Evolutionary conservation across 1,139 yeast genomes (phyloP).

Genomic region (Geotrichum europaeum): DNA sequence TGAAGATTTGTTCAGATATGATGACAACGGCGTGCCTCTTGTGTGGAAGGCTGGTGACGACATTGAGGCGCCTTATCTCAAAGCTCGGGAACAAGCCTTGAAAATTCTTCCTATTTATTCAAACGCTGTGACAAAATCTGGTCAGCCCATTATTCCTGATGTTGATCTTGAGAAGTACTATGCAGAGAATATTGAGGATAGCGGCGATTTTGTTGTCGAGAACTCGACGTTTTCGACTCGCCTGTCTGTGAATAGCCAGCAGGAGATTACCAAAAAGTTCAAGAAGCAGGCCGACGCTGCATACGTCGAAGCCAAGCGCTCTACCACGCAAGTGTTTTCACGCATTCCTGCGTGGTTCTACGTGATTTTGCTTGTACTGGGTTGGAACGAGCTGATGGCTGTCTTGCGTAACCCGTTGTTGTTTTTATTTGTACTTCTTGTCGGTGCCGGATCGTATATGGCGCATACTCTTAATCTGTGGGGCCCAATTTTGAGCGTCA

Average conservation of each 20-base stretch:
- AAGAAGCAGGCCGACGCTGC: conserved; percentile 74
- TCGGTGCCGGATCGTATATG: conserved; percentile 60
- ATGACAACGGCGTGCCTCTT: conserved; percentile 72
- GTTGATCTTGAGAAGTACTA: conserved; percentile 40
- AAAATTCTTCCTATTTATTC: conserved; percentile 55
- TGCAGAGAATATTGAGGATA: conserved; percentile 30
- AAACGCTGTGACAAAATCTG: conserved; percentile 49
- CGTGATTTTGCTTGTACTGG: conserved; percentile 62
- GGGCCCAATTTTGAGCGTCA: conserved; percentile 65
- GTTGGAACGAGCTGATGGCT: conserved; percentile 96
- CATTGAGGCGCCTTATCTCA: conserved; percentile 57
- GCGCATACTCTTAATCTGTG: conserved; percentile 67
- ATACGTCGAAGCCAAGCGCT: conserved; percentile 63
- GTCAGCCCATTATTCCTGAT: conserved; percentile 54
- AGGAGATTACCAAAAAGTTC: conserved; percentile 53
- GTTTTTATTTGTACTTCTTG: conserved; percentile 51
- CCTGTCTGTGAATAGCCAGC: conserved; percentile 52
- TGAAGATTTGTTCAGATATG: conserved; percentile 79
- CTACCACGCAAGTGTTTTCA: conserved; percentile 43
- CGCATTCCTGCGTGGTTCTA: conserved; percentile 83
- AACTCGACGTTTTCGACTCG: conserved; percentile 51
- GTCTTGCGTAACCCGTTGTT: conserved; percentile 73
- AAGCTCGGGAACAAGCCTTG: conserved; percentile 55
- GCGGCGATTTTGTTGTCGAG: conserved; percentile 38
- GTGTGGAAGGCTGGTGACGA: conserved; percentile 73